A percentile compares a stretch with the other conserved stretches of the same genome.
Evolutionary conservation across 129 eudicot species (phyloP).

Genomic region (carrot (Daucus carota)): DH1_v3.0 NC_030386.2:22782501-22783000

Average conservation of each 20-base stretch:
- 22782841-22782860: conserved; percentile 63
- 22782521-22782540: not conserved
- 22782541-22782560: not conserved
- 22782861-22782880: conserved; percentile 88
- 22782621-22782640: not conserved
- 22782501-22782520: not conserved
- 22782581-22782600: not conserved
- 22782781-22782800: conserved; percentile 4
- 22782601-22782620: not conserved
- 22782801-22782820: conserved; percentile 12
- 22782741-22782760: conserved; percentile 78
- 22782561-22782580: not conserved
- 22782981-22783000: not conserved
- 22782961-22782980: conserved; percentile 44
- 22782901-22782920: conserved; percentile 89
- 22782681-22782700: conserved; percentile 87
- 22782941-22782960: conserved; percentile 94
- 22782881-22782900: conserved; percentile 90
- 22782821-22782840: conserved; percentile 35
- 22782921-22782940: conserved; percentile 93
- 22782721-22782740: conserved; percentile 51
- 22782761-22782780: conserved; percentile 12
- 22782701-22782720: conserved; percentile 77
- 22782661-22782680: conserved; percentile 85
- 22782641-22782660: not conserved